Percentiles rank a stretch among this genome's conserved stretches.
phyloP scores from a whole-genome alignment of 2,329 filamentous ascomycete genomes.

The Diaporthe sp. region DNA sequence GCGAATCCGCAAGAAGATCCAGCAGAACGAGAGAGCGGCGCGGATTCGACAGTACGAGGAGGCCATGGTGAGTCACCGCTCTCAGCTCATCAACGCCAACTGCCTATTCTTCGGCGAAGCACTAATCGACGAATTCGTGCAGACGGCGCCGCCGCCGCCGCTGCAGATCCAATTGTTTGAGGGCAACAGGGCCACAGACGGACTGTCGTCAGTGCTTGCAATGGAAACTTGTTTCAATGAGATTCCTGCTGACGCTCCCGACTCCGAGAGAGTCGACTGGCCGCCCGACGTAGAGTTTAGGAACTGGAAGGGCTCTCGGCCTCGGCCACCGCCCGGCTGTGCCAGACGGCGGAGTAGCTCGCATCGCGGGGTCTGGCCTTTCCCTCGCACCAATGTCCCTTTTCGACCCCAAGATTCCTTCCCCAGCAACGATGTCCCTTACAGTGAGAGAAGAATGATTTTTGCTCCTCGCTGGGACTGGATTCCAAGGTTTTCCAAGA shows the following conservation, averaged over 20 bases:
- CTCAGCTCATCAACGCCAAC: background rate
- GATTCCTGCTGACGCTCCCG: background rate
- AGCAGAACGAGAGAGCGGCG: constrained; percentile 7
- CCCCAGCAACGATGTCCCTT: background rate
- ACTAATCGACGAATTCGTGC: constrained; percentile 1
- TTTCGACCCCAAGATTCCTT: background rate
- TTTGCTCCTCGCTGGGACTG: constrained; percentile 22
- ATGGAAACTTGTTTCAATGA: constrained; percentile 27
- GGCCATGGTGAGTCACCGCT: background rate
- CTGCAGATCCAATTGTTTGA: background rate
- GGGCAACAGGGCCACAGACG: background rate
- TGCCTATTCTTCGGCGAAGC: background rate
- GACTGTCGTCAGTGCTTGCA: constrained; percentile 15
- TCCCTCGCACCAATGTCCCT: constrained; percentile 15
- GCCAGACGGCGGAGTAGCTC: background rate
- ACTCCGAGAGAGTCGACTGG: constrained; percentile 9
- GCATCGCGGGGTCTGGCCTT: background rate
- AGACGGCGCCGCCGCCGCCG: background rate
- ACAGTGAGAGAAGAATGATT: constrained; percentile 7
- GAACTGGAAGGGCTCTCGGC: constrained; percentile 6
- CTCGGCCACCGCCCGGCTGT: background rate
- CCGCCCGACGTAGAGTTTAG: constrained; percentile 5
- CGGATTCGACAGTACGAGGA: background rate
- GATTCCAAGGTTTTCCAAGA: background rate
- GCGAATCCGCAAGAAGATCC: constrained; percentile 25